These are phyloP conservation scores for Parasitella parasitica DNA, from an alignment of 371 early-diverging fungal genomes.

Conservation along the genomic window DNA sequence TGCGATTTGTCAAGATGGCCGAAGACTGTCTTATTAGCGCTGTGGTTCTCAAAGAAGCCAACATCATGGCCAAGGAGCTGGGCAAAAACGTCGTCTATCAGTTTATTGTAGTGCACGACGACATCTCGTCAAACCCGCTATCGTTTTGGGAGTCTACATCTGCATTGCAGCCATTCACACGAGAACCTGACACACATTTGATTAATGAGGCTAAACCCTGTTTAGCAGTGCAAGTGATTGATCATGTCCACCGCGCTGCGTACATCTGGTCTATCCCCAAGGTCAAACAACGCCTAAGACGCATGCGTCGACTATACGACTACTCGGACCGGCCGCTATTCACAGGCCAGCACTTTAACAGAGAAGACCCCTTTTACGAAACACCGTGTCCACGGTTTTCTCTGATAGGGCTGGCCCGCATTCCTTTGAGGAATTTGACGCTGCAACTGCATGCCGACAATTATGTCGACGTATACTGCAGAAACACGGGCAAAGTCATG, in stretches of 20 bases:
- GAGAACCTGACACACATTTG: slow-evolving; percentile 50
- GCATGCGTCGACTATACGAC: slow-evolving; percentile 74
- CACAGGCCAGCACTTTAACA: slow-evolving; percentile 50
- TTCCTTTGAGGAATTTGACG: slow-evolving; percentile 51
- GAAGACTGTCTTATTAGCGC: slow-evolving; percentile 66
- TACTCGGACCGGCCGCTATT: slow-evolving; percentile 65
- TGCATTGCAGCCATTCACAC: slow-evolving; percentile 27
- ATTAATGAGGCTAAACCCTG: slow-evolving; percentile 49
- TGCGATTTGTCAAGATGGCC: slow-evolving; percentile 65
- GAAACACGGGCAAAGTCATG: slow-evolving; percentile 49
- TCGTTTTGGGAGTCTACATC: slow-evolving; percentile 67
- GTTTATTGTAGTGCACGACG: slow-evolving; percentile 65
- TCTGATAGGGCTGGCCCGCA: slow-evolving; percentile 59
- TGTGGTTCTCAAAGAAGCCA: slow-evolving; percentile 77
- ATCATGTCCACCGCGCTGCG: slow-evolving; percentile 61
- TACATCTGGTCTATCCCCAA: slow-evolving; percentile 72
- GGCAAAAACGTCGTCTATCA: slow-evolving; percentile 77
- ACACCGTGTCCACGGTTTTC: slow-evolving; percentile 52
- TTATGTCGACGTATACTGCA: slow-evolving; percentile 59
- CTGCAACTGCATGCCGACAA: slow-evolving; percentile 53
- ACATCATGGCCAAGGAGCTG: slow-evolving; percentile 77
- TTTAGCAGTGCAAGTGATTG: slow-evolving; percentile 68
- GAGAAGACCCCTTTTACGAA: slow-evolving; percentile 72
- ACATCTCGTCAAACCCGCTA: slow-evolving; percentile 36
- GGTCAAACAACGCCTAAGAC: slow-evolving; percentile 60